Base-by-base conservation (phyloP, 805 yeast genomes). In the Cyberlindnera mycetangii region DNA sequence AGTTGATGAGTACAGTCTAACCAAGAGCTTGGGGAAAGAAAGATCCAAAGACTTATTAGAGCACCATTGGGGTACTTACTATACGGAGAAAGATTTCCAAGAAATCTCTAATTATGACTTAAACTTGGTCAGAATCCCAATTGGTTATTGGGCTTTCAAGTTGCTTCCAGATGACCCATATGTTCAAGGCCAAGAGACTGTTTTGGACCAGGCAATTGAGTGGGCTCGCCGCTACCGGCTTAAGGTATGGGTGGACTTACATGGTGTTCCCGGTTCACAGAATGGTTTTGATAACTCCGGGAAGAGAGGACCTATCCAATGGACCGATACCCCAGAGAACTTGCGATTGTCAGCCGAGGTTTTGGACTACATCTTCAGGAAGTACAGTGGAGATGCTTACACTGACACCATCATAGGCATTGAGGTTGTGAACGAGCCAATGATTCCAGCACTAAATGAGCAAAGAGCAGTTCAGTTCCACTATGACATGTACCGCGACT, bases 201-300 rank as follows among this genome's bases (percentile, higher is more conserved):
- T 83, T 56, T 64, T 87, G 47, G 78, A 83, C 37, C 64, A 75
- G 45, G 86, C 88, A 1, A 65, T 87, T 31, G 75, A 68, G 37
- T 87, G 95, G 95, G 79, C 85, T 16, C 63, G 75, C 18, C 68
- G 69, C 32, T 62, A 81, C 53, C 81, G 72, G 14, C 65, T 87
- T 49, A 76, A 83, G 47, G 84, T 81, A 4, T 80, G 86, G 83
- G 66, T 87, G 41, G 95, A 87, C 58, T 64, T 87, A 42, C 95
- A 87, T 55, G 89, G 93, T 12, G 82, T 75, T 10, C 93, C 95
- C 7, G 93, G 92, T 1, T 82, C 90, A 1, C 95, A 87, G 58
- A 87, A 87, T 61, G 95, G 95, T 12, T 86, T 86, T 68, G 92
- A 86, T 57, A 87, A 86, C 55, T 80, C 88, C 7, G 95, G 95